A percentile compares a stretch with the other conserved stretches of the same genome.
These are phyloP conservation scores for Mortierella sp. DNA, from an alignment of 371 early-diverging fungal species.

Conservation along the genomic window DNA sequence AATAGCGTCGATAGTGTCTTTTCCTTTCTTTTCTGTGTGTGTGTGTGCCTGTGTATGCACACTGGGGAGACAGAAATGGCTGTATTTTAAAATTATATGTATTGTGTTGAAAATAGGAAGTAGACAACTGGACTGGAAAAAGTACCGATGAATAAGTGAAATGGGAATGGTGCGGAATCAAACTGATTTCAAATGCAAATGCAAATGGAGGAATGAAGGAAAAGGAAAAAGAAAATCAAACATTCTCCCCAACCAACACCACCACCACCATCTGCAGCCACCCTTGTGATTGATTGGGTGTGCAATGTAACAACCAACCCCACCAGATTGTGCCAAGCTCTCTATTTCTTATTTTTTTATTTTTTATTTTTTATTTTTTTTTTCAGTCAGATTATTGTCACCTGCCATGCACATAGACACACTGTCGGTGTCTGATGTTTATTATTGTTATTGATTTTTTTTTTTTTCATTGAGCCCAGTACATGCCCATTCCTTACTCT, in stretches of 20 bases:
- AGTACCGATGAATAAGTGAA: background rate
- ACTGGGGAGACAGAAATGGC: too few species aligned
- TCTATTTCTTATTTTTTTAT: background rate
- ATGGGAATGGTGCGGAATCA: background rate
- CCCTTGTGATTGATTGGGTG: background rate
- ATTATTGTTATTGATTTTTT: conserved; percentile 4
- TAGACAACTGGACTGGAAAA: background rate
- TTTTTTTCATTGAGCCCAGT: background rate
- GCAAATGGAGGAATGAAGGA: background rate
- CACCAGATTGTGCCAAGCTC: conserved; percentile 7
- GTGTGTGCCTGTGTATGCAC: too few species aligned
- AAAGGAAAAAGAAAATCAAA: background rate
- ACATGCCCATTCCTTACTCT: background rate
- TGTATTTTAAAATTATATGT: too few species aligned
- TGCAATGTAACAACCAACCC: background rate
- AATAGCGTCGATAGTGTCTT: too few species aligned
- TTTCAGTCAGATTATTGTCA: background rate
- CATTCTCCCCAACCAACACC: too few species aligned
- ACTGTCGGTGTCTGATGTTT: background rate
- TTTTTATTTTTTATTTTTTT: too few species aligned
- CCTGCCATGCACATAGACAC: background rate
- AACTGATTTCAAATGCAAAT: background rate
- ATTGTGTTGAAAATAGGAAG: background rate
- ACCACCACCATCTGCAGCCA: background rate
- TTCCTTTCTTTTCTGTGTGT: too few species aligned